Percentiles rank a stretch among this genome's conserved stretches.
These are phyloP conservation scores for Colletotrichum destructivum DNA, from an alignment of 2,329 filamentous ascomycete species.

Conservation along the genomic window DNA sequence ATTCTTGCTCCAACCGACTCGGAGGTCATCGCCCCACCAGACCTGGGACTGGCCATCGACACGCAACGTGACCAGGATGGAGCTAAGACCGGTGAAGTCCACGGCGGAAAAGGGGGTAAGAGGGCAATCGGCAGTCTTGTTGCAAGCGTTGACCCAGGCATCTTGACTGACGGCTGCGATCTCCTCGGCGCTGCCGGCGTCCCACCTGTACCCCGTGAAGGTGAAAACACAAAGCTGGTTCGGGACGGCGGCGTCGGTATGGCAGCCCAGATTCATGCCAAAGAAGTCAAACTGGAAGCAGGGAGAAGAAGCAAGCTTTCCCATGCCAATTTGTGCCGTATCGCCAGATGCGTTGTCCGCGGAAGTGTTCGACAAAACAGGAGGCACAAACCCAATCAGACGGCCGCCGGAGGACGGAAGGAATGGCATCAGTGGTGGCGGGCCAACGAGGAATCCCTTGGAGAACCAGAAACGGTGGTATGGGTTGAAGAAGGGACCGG, in stretches of 20 bases:
- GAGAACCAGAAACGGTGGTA: conserved; percentile 59
- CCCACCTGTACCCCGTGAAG: conserved; percentile 58
- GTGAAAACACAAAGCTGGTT: conserved; percentile 59
- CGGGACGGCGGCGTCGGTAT: conserved; percentile 18
- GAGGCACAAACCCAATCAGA: conserved; percentile 58
- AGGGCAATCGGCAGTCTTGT: conserved; percentile 53
- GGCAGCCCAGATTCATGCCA: conserved; percentile 56
- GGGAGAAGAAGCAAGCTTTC: conserved; percentile 53
- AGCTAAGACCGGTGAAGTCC: conserved; percentile 57
- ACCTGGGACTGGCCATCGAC: conserved; percentile 55
- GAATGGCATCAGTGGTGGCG: conserved; percentile 53
- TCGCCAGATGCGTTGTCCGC: conserved; percentile 49
- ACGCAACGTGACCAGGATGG: conserved; percentile 55
- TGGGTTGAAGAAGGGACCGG: conserved; percentile 58
- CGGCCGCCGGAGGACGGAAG: conserved; percentile 57
- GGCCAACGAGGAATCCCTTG: conserved; percentile 57
- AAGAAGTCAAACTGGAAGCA: conserved; percentile 60
- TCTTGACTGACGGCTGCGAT: conserved; percentile 49
- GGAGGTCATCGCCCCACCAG: conserved; percentile 61
- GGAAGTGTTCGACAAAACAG: conserved; percentile 49
- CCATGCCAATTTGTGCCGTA: conserved; percentile 57
- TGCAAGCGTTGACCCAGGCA: conserved; percentile 58
- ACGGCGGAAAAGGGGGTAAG: conserved; percentile 55
- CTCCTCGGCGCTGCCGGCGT: conserved; percentile 51
- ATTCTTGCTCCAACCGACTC: conserved; percentile 59